Conservation (phyloP, 2,329 filamentous ascomycete genomes). For the Trichothecium roseum region DNA sequence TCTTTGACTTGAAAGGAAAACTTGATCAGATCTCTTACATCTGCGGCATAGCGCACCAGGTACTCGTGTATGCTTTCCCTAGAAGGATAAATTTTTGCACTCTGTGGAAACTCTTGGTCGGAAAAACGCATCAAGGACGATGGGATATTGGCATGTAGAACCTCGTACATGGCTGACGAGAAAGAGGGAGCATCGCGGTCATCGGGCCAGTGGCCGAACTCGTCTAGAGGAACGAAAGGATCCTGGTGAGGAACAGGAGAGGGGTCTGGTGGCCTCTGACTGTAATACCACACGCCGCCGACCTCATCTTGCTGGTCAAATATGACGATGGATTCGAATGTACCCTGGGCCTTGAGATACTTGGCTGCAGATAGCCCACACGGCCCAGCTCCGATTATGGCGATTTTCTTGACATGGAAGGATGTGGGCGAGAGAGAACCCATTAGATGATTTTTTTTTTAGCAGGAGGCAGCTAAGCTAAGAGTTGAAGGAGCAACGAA, state of each 20-base stretch:
- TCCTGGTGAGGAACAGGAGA: slow-evolving; percentile 59
- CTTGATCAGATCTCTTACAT: slow-evolving; percentile 54
- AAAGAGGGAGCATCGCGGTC: slow-evolving; percentile 42
- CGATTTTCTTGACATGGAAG: slow-evolving; percentile 51
- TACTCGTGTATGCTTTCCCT: slow-evolving; percentile 65
- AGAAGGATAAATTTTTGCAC: slow-evolving; percentile 63
- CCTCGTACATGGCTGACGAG: slow-evolving; percentile 74
- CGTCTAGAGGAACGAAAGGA: slow-evolving; percentile 50
- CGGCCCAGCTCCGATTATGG: slow-evolving; percentile 76
- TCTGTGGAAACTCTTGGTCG: slow-evolving; percentile 53
- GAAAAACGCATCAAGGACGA: slow-evolving; percentile 71
- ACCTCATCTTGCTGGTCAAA: slow-evolving; percentile 72
- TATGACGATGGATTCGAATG: slow-evolving; percentile 60
- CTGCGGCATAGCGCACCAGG: slow-evolving; percentile 58
- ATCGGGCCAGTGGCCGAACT: slow-evolving; percentile 29
- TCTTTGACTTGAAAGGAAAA: slow-evolving; percentile 64
- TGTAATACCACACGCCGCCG: slow-evolving; percentile 85
- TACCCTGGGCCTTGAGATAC: slow-evolving; percentile 60
- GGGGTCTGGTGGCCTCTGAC: slow-evolving; percentile 33
- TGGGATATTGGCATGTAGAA: slow-evolving; percentile 80
- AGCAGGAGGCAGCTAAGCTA: no score
- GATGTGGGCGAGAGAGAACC: slow-evolving; percentile 14
- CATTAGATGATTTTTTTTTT: slow-evolving; percentile 9
- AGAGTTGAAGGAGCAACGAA: no score
- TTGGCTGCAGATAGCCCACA: slow-evolving; percentile 60